Base-by-base conservation (phyloP, 371 early-diverging fungal genomes). In the Mucor racemosus region DNA sequence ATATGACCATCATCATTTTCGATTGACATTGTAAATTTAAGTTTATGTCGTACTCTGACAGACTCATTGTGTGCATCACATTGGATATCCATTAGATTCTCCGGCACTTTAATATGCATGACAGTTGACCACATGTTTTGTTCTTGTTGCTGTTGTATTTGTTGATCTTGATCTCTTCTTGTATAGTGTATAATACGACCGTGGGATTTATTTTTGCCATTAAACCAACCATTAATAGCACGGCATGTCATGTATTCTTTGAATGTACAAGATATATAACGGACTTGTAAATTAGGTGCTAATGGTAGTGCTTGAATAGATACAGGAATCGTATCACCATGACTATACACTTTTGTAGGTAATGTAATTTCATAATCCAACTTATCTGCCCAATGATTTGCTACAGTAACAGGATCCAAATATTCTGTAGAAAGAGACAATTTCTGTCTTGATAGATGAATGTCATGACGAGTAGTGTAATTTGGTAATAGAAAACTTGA, bases 181-280 rank as follows among this genome's bases (percentile, higher is more conserved):
- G 58, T 48, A 61, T 77, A 75, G 15, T 71, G 60, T 10, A 83
- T 65, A 19, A 83, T 68, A 10, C 78, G 74, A 7, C 76, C 65
- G 42, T 79, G 77, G 0, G 73, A 64, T 39, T 76, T 71, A 11
- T 76, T 67, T 42, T 73, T 65, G 60, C 76, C 67, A 69, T 73
- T 75, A 64, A 73, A 58, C 78, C 78, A 63, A 8, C 59, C 67
- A 53, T 73, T 61, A 31, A 66, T 63, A 11, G 79, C 74, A 21
- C 71, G 64, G 59, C 75, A 79, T 2, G 76, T 72, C 62, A 76
- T 70, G 41, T 80, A 80, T 56, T 83, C 84, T 54, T 83, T 83
- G 53, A 83, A 76, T 0, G 69, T 72, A 44, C 76, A 79, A 8
- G 69, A 58, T 8, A 78, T 41, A 48, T 64, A 68, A 15, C 61